Conservation (phyloP, 805 yeast genomes). For the Saccharomycopsis fermentans region DNA sequence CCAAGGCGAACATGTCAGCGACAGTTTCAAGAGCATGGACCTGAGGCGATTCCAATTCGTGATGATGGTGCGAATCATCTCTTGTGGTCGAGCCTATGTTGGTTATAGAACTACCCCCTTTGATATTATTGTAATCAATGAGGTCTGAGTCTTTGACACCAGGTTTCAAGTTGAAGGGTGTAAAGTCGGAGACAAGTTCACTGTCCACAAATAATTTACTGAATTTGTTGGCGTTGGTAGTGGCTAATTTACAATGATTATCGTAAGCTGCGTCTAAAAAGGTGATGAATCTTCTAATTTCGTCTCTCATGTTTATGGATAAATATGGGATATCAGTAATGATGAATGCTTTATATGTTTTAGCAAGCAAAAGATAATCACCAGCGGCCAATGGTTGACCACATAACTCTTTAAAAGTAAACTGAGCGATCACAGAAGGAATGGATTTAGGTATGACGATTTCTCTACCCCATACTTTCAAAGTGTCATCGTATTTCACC, state of each 20-base stretch:
- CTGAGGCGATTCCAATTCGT: slow-evolving; percentile 68
- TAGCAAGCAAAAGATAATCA: slow-evolving; percentile 79
- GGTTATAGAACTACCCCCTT: slow-evolving; percentile 20
- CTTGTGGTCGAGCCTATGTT: slow-evolving; percentile 16
- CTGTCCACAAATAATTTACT: slow-evolving; percentile 80
- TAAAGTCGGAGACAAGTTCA: slow-evolving; percentile 43
- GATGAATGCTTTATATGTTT: slow-evolving; percentile 65
- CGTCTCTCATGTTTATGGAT: slow-evolving; percentile 68
- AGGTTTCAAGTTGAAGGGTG: slow-evolving; percentile 30
- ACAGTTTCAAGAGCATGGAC: slow-evolving; percentile 56
- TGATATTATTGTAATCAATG: slow-evolving; percentile 25
- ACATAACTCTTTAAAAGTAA: slow-evolving; percentile 77
- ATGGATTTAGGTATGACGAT: slow-evolving; percentile 66
- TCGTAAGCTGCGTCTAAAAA: slow-evolving; percentile 95
- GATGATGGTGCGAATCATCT: slow-evolving; percentile 52
- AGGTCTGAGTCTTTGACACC: slow-evolving; percentile 24
- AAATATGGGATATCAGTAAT: slow-evolving; percentile 88
- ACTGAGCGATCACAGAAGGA: slow-evolving; percentile 79
- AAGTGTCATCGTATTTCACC: slow-evolving; percentile 15
- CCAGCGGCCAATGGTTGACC: slow-evolving; percentile 88
- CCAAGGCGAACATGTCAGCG: slow-evolving; percentile 61
- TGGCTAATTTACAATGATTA: slow-evolving; percentile 77
- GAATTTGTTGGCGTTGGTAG: slow-evolving; percentile 81
- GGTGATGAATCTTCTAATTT: slow-evolving; percentile 85
- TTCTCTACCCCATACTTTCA: slow-evolving; percentile 81